Conservation (phyloP, 2,329 filamentous ascomycete genomes). For the Capronia coronata region DNA sequence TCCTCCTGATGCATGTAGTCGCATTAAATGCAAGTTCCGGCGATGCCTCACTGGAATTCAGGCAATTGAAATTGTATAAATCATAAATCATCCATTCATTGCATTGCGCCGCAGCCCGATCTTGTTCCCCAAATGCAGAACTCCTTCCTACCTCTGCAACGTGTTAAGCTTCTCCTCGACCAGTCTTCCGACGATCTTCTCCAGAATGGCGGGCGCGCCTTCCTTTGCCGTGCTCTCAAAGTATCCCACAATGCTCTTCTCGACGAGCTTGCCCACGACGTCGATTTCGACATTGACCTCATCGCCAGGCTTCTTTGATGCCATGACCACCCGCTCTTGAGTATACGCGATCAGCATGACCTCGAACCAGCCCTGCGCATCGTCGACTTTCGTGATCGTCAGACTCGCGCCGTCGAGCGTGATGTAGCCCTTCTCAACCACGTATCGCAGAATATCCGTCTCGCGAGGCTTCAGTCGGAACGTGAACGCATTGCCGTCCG, state of each 20-base stretch:
- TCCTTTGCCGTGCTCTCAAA: constrained; percentile 43
- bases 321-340: constrained; percentile 82
- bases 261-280: constrained; percentile 61
- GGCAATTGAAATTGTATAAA: too few species aligned
- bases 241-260: constrained; percentile 78
- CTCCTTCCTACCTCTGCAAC: constrained; percentile 2
- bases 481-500: constrained; percentile 84
- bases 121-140: too few species aligned
- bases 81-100: too few species aligned
- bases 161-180: constrained; percentile 61
- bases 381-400: constrained; percentile 81
- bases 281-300: constrained; percentile 90
- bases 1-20: too few species aligned
- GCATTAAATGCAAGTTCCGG: too few species aligned
- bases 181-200: constrained; percentile 67
- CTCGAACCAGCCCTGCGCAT: constrained; percentile 75
- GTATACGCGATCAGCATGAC: constrained; percentile 98
- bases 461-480: constrained; percentile 66
- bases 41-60: too few species aligned
- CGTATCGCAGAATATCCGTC: constrained; percentile 64
- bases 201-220: constrained; percentile 52
- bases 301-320: constrained; percentile 69
- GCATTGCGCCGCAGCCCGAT: too few species aligned
- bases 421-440: constrained; percentile 95
- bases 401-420: constrained; percentile 90